A percentile compares a stretch with the other conserved stretches of the same genome.
phyloP scores from a whole-genome alignment of 208 protist species.

The Trypanosoma rangeli region DNA sequence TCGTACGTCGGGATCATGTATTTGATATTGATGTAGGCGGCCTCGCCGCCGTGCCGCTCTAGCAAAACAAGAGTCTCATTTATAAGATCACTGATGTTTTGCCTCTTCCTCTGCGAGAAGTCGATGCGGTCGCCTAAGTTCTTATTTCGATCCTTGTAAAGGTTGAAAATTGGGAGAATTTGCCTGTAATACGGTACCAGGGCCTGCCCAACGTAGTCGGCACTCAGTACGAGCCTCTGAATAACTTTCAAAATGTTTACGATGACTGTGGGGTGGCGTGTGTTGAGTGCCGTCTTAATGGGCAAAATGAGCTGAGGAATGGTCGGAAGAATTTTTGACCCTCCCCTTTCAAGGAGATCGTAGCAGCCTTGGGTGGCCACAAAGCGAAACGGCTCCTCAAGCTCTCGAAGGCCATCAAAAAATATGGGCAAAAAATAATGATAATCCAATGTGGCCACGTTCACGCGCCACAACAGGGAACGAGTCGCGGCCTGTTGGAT shows the following conservation, averaged over 20 bases:
- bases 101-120: constrained; percentile 93
- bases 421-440: constrained; percentile 99
- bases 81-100: constrained; percentile 95
- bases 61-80: constrained; percentile 97
- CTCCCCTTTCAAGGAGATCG: constrained; percentile 94
- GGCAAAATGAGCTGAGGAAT: constrained; percentile 99
- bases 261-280: constrained; percentile 95
- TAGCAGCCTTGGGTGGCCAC: constrained; percentile 94
- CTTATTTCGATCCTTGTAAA: constrained; percentile 95
- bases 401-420: constrained; percentile 97
- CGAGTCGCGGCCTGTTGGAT: constrained; percentile 94
- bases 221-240: constrained; percentile 95
- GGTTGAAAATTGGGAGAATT: constrained; percentile 98
- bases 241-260: constrained; percentile 95
- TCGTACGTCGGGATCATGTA: constrained; percentile 96
- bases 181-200: constrained; percentile 99
- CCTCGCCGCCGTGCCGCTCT: constrained; percentile 90
- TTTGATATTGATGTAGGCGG: constrained; percentile 96
- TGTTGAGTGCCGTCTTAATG: constrained; percentile 98
- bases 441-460: constrained; percentile 97
- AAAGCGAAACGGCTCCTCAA: constrained; percentile 96
- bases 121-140: constrained; percentile 95
- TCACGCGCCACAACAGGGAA: constrained; percentile 96
- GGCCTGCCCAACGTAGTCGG: constrained; percentile 95
- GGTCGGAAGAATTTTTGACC: constrained; percentile 96